Evolutionary conservation across 2,329 filamentous ascomycete species (phyloP), one percentile per base, ranked within the genome.

Genomic region (Aspergillus unguis): DNA sequence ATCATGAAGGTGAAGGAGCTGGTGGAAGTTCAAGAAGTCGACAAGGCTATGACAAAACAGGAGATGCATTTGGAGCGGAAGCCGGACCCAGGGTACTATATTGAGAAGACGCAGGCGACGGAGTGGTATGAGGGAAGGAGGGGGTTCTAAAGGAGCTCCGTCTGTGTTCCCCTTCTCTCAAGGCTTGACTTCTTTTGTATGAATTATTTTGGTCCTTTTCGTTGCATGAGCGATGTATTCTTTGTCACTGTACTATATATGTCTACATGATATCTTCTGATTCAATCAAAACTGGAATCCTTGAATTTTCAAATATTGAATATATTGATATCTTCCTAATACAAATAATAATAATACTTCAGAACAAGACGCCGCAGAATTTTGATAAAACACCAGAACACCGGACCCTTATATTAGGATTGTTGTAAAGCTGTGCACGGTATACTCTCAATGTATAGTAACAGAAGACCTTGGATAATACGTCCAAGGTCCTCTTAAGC

Each of bases 1-100:
- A 90, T 96, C 66, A 87, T 96, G 80, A 87, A 87, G 73, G 90
- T 96, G 63, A 96, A 96, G 78, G 92, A 96, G 75, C 78, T 96
- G 58, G 89, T 96, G 42, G 80, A 83, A 49, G 90, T 96, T 33
- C 78, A 85, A 61, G 91, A 95, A 75, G 90, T 95, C 41, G 84
- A 85, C 32, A 70, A 75, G 56, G 71, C 80, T 31, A 69, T 90
- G 73, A 85, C 79, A 6, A 82, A 84, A 67, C 72, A 75, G 51
- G 83, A 95, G 76, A 80, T 95, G 65, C 85, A 84, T 74, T 82
- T 80, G 47, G 78, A 82, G 73, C 77, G 92, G 71, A 84, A 80
- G 71, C 90, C 91, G 3, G 88, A 92, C 56, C 77, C 80, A 1
- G 92, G 92, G 1, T 96, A 91, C 65, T 92, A 85, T 63, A 68